A percentile compares a stretch with the other conserved stretches of the same genome.
Evolutionary conservation across 257 asterid species (phyloP).

Genomic region (Solanum tarapatanum): DNA sequence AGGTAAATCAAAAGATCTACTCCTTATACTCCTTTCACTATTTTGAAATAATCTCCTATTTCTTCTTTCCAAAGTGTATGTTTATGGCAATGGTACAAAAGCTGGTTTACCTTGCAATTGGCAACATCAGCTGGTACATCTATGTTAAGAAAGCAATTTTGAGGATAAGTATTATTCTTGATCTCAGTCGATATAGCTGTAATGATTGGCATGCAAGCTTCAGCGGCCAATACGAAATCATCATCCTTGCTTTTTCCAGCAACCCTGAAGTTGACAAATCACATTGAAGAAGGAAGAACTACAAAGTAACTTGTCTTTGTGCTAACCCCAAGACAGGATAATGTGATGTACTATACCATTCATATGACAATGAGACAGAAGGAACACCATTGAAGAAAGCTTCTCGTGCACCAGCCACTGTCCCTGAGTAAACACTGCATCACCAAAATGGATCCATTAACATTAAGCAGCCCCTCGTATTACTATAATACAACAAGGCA

Average conservation of each 20-base stretch:
- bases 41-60: neutral
- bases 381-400: conserved; percentile 72
- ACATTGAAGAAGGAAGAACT: neutral
- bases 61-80: neutral
- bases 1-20: neutral
- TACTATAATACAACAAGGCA: too few relatives aligned
- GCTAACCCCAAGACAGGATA: neutral
- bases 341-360: conserved; percentile 37
- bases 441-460: too few relatives aligned
- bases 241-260: conserved; percentile 41
- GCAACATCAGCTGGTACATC: conserved; percentile 63
- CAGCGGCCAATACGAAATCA: conserved; percentile 65
- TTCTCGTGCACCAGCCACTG: conserved; percentile 97
- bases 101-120: conserved; percentile 45
- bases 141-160: conserved; percentile 55
- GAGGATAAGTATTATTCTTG: conserved; percentile 46
- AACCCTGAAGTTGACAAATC: conserved; percentile 30
- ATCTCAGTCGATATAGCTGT: conserved; percentile 39
- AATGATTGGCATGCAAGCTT: conserved; percentile 70
- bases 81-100: neutral
- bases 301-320: neutral
- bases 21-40: neutral
- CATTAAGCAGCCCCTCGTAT: too few relatives aligned
- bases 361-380: conserved; percentile 68
- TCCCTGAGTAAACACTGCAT: conserved; percentile 49